Base-by-base conservation (phyloP, 2,329 filamentous ascomycete species). In the Alternaria sp. region DNA sequence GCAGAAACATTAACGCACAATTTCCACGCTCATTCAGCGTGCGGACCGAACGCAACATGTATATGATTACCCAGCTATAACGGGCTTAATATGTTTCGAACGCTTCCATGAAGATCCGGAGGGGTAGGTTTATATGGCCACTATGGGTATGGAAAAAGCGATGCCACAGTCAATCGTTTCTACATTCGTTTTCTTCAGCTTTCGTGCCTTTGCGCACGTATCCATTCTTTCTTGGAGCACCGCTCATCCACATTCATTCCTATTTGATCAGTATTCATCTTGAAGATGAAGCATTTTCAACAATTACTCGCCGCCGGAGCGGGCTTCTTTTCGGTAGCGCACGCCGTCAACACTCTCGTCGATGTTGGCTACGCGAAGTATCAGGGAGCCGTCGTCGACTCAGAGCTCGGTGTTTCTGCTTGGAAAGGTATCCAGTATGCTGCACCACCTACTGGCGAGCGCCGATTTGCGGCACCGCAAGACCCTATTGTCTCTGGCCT, bases 361-460 rank as follows among this genome's bases (percentile, higher is more conserved):
- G 81, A 90, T 63, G 80, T 93, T 16, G 83, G 82, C 5, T 93
- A 93, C 73, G 84, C 87, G 16, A 84, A 81, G 18, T 92, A 92
- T 70, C 75, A 83, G 56, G 91, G 91, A n/a, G 74, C 80, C 1
- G 72, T 80, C 1, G 80, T 84, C 1, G 65, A 78, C 0, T 36
- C 60, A 1, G 16, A 52, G 30, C 85, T 86, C 64, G 89, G 87
- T 1, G 80, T 92, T 36, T 88, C 85, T 1, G 84, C 90, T 75
- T 94, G 90, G 90, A 83, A 92, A 10, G 91, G 90, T 1, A 86
- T 94, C 48, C 86, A 90, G 51, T 94, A 87, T 79, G 91, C 90
- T 1, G 88, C 89, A 5, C 82, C 91, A 14, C 92, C 92, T 0
- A 58, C 90, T 2, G 89, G 88, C 1, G 69, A 85, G 6, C 74